Evolutionary conservation across 2,329 filamentous ascomycete species (phyloP), one percentile per base, ranked within the genome.

Genomic region (Dryadomyces sulphureus): DNA sequence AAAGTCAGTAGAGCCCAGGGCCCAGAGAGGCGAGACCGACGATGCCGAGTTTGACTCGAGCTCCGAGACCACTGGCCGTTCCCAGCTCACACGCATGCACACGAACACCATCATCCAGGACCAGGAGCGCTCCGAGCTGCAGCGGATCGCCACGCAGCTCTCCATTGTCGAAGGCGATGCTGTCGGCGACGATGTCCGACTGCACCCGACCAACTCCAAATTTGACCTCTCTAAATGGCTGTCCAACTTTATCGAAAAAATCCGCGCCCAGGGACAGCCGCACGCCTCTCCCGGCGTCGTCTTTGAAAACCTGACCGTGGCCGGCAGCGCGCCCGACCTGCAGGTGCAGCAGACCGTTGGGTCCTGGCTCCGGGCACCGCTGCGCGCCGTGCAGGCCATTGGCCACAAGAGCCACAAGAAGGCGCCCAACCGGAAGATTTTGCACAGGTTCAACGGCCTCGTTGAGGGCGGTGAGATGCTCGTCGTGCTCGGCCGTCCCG

Each of bases 321-420:
- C 79, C 55, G 79, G 81, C 36, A 84, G 72, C 53, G 79, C 80
- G 25, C 72, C 71, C 32, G 67, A 75, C 1, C 81, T 79, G 2
- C 80, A 85, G 57, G 84, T 80, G 59, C 81, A 86, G 58, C 77
- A 77, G 61, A 72, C 79, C 50, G 75, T 82, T 35, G 66, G 62
- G 48, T 81, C 81, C 51, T 75, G 70, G 64, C 59, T 81, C 4
- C 69, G 73, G 40, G 54, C 61, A 0, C 62, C 62, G 1, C 63
- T 65, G 9, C 47, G 67, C 19, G 54, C 63, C 1, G 66, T 68
- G 48, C 64, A 70, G 53, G 49, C 77, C 1, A 56, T 81, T 32
- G 73, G 73, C 2, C 54, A 70, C 51, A 69, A n/a, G n/a, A n/a
- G 68, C 11, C 41, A 65, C 68, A 0, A 81, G 81, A 75, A 73